Evolutionary conservation across 495 filamentous ascomycete genomes (phyloP), one percentile per base, ranked within the genome.

Genomic region (Lasiosphaeris hirsuta): DNA sequence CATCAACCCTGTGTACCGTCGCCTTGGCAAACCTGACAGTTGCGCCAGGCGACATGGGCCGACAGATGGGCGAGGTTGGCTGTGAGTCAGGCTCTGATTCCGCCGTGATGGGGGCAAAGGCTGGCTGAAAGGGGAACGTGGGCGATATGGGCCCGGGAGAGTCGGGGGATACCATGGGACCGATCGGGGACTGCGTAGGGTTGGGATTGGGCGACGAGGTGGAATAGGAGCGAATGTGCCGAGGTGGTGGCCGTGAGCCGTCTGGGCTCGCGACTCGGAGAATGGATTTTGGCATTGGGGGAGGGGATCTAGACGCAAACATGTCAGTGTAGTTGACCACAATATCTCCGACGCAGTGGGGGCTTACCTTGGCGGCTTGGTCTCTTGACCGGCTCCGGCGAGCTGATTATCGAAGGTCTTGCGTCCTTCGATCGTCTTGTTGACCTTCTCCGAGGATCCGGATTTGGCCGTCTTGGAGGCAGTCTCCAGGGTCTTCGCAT

Each of bases 1-100:
- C 65, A 17, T 71, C 69, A 42, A 71, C 65, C 9, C 63, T 44
- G 58, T 71, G 69, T 9, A 69, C 58, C 1, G 69, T 71, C 3
- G 66, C 65, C 17, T 69, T 71, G 44, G 65, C 67, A 35, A 71
- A 71, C 13, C 67, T 57, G n/a, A 71, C 69, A 1, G 66, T 70
- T 3, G 65, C 58, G 39, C 56, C 58, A 3, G 64, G 67, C 0
- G 65, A 68, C 35, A 59, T 34, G 4, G 66, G 63, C 19, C 59
- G 40, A n/a, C 37, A 19, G 19, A 66, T 13, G 4, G 63, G 63
- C 0, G 61, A 56, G 13, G 23, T 41, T n/a, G 62, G 55, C 8
- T 56, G 61, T 0, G 61, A 63, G 3, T 18, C 33, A 2, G 60
- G 54, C 7, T 51, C 58, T 1, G 55, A 51, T n/a, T 58, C 64